These are phyloP conservation scores for Trifolium fragiferum DNA, from an alignment of 306 rosid species.

Conservation along the genomic window DNA sequence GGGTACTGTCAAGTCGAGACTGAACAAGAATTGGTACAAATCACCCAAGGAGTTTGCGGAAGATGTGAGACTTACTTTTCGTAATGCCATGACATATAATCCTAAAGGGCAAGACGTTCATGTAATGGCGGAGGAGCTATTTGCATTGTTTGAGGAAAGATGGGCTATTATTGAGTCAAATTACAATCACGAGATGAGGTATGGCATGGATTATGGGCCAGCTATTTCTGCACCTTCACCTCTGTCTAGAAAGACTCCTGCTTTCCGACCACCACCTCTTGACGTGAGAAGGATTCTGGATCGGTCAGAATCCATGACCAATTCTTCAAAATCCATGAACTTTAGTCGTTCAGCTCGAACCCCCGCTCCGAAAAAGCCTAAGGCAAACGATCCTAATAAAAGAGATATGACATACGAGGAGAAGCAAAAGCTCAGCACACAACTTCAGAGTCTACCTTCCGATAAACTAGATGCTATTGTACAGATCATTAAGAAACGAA, in stretches of 20 bases:
- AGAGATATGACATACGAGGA: constrained; percentile 94
- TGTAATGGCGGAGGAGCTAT: constrained; percentile 88
- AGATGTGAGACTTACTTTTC: constrained; percentile 94
- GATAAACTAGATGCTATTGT: constrained; percentile 85
- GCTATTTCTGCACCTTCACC: constrained; percentile 66
- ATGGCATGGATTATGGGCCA: constrained; percentile 59
- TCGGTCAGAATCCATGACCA: constrained; percentile 74
- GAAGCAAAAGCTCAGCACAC: constrained; percentile 86
- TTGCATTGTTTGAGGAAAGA: constrained; percentile 74
- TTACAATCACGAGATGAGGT: constrained; percentile 77
- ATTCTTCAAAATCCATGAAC: constrained; percentile 55
- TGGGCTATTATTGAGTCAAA: constrained; percentile 90
- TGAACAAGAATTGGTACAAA: constrained; percentile 89
- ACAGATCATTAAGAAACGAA: constrained; percentile 84
- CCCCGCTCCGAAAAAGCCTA: constrained; percentile 93
- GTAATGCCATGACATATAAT: constrained; percentile 90
- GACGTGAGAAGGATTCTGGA: constrained; percentile 83
- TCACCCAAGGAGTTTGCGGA: constrained; percentile 95
- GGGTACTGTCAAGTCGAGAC: constrained; percentile 80
- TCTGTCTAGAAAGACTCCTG: constrained; percentile 65
- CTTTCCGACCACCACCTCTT: constrained; percentile 68
- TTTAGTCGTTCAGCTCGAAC: constrained; percentile 75
- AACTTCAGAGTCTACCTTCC: constrained; percentile 85
- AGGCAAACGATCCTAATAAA: constrained; percentile 89
- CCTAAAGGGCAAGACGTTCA: constrained; percentile 93